These are phyloP conservation scores for Pezicula radicicola DNA, from an alignment of 2,329 filamentous ascomycete genomes.

Conservation along the genomic window DNA sequence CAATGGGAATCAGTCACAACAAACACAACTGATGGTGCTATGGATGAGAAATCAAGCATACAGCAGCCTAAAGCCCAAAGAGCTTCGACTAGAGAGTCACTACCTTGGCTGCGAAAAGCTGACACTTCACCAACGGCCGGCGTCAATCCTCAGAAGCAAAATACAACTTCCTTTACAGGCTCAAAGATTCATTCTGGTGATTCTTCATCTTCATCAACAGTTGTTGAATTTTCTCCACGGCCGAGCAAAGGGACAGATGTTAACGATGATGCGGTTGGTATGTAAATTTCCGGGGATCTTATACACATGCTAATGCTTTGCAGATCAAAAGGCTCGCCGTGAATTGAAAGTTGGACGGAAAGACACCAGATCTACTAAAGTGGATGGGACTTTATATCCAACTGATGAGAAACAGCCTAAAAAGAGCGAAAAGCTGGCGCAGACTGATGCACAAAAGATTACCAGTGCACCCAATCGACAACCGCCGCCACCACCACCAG, in stretches of 20 bases:
- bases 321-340: too few species aligned
- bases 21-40: not conserved
- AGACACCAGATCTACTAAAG: too few species aligned
- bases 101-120: conserved; percentile 24
- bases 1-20: not conserved
- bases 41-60: not conserved
- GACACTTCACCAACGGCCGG: conserved; percentile 3
- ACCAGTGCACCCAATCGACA: too few species aligned
- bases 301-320: too few species aligned
- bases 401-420: too few species aligned
- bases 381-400: too few species aligned
- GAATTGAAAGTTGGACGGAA: too few species aligned
- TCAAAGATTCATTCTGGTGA: too few species aligned
- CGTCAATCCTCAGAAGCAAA: not conserved
- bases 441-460: too few species aligned
- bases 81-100: conserved; percentile 13
- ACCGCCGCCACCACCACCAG: too few species aligned
- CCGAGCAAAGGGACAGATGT: not conserved
- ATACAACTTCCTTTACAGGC: not conserved
- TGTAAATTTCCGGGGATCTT: too few species aligned
- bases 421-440: too few species aligned
- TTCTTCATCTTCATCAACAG: not conserved
- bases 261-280: not conserved
- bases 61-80: not conserved
- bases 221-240: not conserved